Base-by-base conservation (phyloP, 345 rosid species). In the Sapria himalayana region DNA sequence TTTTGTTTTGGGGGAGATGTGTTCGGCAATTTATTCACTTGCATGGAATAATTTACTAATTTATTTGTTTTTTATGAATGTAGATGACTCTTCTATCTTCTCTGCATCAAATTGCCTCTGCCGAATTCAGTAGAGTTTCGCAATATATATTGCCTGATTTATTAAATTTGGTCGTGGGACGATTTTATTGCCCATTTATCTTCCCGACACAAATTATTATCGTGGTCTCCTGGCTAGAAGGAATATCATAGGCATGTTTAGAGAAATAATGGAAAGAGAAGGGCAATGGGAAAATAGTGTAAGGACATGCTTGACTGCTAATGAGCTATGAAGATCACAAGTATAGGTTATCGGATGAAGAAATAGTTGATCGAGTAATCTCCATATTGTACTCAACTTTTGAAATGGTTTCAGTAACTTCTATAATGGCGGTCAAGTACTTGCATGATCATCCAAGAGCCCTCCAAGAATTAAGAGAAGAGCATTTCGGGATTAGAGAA, bases 381-480 rank as follows among this genome's bases (percentile, higher is more conserved):
- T 72, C 96, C 9, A 63, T 85, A 15, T 43, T 73, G 52, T 71
- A 77, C 49, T 81, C 96, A 1, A 92, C 93, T 35, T 77, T 69
- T 31, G 96, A 85, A 52, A 85, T 86, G 19, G 81, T 81, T 18
- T 85, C 93, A 8, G 77, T 85, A 20, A 80, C 93, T 9, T 61
- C 92, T 1, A 85, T 81, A 93, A 85, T 80, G 96, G 82, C 82
- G 23, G 58, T 85, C 42, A 85, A 80, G 70, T 85, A 80, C 44
- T 71, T 77, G 13, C 91, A 80, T 46, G 85, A 80, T 61, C 75
- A 77, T 37, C 93, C 81, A 2, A 43, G 23, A 35, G 82, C 65
- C 52, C 93, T 80, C 42, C 56, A 69, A 46, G 74, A 73, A 66
- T 49, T 80, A n/a, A 69, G 81, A 46, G 94, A 55, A 42, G 85